Conservation (phyloP, 257 asterid genomes). For the Penstemon barbatus region DNA sequence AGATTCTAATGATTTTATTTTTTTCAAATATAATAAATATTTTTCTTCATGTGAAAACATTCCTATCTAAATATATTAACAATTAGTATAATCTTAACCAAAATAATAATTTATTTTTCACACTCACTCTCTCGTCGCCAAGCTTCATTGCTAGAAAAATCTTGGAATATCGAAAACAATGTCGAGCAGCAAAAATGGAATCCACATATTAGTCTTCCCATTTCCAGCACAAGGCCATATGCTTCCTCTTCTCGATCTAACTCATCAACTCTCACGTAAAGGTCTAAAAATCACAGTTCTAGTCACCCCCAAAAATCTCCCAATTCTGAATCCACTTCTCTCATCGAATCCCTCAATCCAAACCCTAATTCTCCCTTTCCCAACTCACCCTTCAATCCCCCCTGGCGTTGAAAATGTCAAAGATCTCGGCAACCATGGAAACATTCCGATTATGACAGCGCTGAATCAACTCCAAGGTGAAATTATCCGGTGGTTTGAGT, state of each 20-base stretch:
- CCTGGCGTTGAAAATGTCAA: slow-evolving; percentile 63
- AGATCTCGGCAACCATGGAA: slow-evolving; percentile 66
- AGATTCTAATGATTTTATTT: too few relatives aligned
- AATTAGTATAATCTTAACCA: too few relatives aligned
- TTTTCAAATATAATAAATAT: too few relatives aligned
- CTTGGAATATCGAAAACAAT: slow-evolving; percentile 10
- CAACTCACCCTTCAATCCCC: slow-evolving; percentile 57
- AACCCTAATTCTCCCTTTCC: slow-evolving; percentile 62
- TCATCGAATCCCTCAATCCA: slow-evolving; percentile 51
- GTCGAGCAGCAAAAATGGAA: slow-evolving; percentile 37
- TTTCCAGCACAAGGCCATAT: slow-evolving; percentile 93
- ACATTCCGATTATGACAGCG: slow-evolving; percentile 47
- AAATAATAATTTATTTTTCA: too few relatives aligned
- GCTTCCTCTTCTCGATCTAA: slow-evolving; percentile 59
- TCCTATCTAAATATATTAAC: too few relatives aligned
- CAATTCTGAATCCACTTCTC: slow-evolving; percentile 49
- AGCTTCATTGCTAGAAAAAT: neutral
- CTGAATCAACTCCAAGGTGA: slow-evolving; percentile 46
- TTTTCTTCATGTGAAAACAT: too few relatives aligned
- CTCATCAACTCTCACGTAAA: slow-evolving; percentile 58
- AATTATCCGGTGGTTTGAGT: slow-evolving; percentile 51
- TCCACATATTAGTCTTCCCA: slow-evolving; percentile 66
- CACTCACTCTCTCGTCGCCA: neutral
- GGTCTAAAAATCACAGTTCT: slow-evolving; percentile 55
- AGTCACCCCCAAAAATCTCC: slow-evolving; percentile 63